Percentiles rank a stretch among this genome's conserved stretches.
Evolutionary conservation across 192 early-diverging fungal species (phyloP).

Genomic region (Obelidium mucronatum): DNA sequence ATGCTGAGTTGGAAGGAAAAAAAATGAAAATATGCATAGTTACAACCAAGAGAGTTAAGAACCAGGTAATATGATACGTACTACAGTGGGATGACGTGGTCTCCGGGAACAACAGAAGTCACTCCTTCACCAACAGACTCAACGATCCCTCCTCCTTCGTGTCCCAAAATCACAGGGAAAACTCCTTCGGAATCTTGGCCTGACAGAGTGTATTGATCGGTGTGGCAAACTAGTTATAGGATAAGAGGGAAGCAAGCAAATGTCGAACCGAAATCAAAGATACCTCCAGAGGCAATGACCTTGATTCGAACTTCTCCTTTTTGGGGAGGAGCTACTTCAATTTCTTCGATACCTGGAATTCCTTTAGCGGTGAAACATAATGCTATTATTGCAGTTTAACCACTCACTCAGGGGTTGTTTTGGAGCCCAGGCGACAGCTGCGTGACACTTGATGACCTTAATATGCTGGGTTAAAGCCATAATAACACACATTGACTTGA

Average conservation of each 20-base stretch:
- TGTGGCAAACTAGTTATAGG: conserved; percentile 73
- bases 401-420: conserved; percentile 88
- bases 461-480: no score
- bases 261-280: neutral
- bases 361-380: neutral
- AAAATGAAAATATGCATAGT: neutral
- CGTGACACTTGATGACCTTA: conserved; percentile 74
- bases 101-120: conserved; percentile 87
- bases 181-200: conserved; percentile 79
- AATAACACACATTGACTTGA: no score
- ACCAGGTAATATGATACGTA: conserved; percentile 53
- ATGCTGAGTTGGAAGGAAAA: conserved; percentile 29
- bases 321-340: conserved; percentile 91
- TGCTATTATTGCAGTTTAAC: neutral
- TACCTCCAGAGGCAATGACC: conserved; percentile 81
- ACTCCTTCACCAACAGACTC: conserved; percentile 96
- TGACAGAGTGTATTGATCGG: conserved; percentile 94
- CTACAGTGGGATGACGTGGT: conserved; percentile 94
- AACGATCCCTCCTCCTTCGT: conserved; percentile 82
- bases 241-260: neutral
- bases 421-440: conserved; percentile 95
- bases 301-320: conserved; percentile 93
- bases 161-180: conserved; percentile 87
- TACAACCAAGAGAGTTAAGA: neutral
- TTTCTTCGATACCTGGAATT: conserved; percentile 81